Conservation (phyloP, 495 filamentous ascomycete species). For the Rhypophila decipiens region DNA sequence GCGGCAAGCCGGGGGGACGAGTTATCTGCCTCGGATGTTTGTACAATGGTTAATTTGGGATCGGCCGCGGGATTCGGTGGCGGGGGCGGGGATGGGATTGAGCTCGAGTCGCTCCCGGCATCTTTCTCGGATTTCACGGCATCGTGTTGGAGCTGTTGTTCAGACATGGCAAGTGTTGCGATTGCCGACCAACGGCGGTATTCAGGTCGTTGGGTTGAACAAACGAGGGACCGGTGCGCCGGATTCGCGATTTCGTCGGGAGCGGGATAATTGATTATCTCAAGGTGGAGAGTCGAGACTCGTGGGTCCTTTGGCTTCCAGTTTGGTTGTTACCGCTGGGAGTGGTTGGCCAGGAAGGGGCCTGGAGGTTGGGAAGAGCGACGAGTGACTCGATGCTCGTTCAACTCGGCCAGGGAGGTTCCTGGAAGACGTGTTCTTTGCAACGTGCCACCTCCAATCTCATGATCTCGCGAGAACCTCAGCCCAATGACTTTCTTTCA, state of each 20-base stretch:
- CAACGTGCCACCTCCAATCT: conserved; percentile 10
- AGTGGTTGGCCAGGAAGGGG: background rate
- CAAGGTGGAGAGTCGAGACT: background rate
- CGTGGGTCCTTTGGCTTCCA: background rate
- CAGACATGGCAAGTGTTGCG: conserved; percentile 4
- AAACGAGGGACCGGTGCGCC: too few species aligned
- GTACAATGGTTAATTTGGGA: conserved; percentile 27
- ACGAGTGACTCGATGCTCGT: background rate
- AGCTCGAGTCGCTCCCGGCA: conserved; percentile 13
- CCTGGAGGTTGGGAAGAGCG: background rate
- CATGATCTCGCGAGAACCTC: conserved; percentile 21
- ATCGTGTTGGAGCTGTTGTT: conserved; percentile 4
- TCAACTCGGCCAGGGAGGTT: conserved; percentile 21
- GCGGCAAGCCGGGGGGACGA: conserved; percentile 25
- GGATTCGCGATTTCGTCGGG: too few species aligned
- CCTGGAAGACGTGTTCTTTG: conserved; percentile 9
- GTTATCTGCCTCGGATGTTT: conserved; percentile 13
- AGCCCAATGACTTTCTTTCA: too few species aligned
- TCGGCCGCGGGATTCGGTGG: conserved; percentile 45
- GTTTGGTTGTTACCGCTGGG: background rate
- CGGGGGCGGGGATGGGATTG: conserved; percentile 33
- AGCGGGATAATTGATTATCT: too few species aligned
- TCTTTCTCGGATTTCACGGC: conserved; percentile 2
- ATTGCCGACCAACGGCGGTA: too few species aligned
- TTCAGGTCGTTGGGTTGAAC: too few species aligned